A percentile compares a stretch with the other conserved stretches of the same genome.
Conservation (phyloP, 441 rosid genomes). For the Corymbia citriodora region DNA sequence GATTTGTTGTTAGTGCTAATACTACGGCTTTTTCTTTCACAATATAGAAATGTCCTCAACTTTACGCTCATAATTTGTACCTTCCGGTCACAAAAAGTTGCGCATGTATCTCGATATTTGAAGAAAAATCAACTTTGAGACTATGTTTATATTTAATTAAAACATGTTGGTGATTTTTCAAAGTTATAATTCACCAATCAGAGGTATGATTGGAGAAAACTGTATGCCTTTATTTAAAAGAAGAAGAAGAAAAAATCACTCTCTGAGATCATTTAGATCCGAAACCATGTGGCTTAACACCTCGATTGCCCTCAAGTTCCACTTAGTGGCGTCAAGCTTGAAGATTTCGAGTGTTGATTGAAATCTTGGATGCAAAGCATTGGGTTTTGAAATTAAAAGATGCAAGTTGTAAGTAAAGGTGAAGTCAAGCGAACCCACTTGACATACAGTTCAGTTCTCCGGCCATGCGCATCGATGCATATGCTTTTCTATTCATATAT, state of each 20-base stretch:
- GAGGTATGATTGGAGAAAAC: not conserved
- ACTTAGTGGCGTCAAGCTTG: not conserved
- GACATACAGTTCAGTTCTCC: not conserved
- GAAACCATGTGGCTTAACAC: not conserved
- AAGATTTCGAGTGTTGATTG: not conserved
- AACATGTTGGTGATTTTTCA: not conserved
- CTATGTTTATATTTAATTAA: not conserved
- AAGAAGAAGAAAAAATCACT: not conserved
- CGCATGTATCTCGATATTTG: not conserved
- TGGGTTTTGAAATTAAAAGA: not conserved
- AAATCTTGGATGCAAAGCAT: not conserved
- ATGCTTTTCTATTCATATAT: not conserved
- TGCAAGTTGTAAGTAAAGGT: not conserved
- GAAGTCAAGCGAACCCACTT: not conserved
- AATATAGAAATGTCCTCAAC: not conserved
- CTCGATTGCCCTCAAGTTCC: not conserved
- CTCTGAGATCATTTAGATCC: not conserved
- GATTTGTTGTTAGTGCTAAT: not conserved
- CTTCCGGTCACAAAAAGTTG: not conserved
- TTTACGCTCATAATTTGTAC: not conserved
- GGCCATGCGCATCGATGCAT: not conserved
- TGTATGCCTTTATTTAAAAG: not conserved
- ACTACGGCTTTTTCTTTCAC: not conserved
- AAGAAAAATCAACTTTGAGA: not conserved
- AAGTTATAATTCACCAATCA: not conserved